phyloP scores from a whole-genome alignment of 768 basidiomycete genomes.

The Leccinum incarnatum region DNA sequence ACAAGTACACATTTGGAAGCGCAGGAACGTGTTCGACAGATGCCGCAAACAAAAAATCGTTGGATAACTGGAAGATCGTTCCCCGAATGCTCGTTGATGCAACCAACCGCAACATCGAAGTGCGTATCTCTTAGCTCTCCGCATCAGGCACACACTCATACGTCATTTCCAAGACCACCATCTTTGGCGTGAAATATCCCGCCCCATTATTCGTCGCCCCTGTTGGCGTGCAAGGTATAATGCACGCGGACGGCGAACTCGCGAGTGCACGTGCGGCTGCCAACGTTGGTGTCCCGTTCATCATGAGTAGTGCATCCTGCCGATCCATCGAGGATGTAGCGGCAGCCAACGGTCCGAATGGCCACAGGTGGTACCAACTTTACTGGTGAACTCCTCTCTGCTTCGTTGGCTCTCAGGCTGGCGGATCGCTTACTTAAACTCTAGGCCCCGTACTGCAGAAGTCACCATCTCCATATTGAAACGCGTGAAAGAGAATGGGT shows the following conservation, averaged over 20 bases:
- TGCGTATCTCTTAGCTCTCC: slow-evolving; percentile 24
- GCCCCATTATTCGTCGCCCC: slow-evolving; percentile 67
- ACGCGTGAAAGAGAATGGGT: slow-evolving; percentile 65
- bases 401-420: background rate
- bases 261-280: slow-evolving; percentile 65
- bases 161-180: slow-evolving; percentile 48
- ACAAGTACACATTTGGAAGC: slow-evolving; percentile 73
- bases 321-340: slow-evolving; percentile 80
- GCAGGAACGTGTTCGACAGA: slow-evolving; percentile 73
- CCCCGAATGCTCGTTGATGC: slow-evolving; percentile 74
- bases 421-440: background rate
- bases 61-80: slow-evolving; percentile 71
- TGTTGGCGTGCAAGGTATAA: slow-evolving; percentile 76
- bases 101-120: slow-evolving; percentile 57
- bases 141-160: background rate
- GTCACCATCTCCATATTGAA: slow-evolving; percentile 61
- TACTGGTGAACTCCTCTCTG: slow-evolving; percentile 55
- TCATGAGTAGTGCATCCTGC: slow-evolving; percentile 72
- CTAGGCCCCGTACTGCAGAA: slow-evolving; percentile 61
- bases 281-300: slow-evolving; percentile 61
- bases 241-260: slow-evolving; percentile 69
- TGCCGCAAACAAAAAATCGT: slow-evolving; percentile 58
- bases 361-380: slow-evolving; percentile 76
- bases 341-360: slow-evolving; percentile 56
- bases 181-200: slow-evolving; percentile 65